Percentiles rank a stretch among this genome's conserved stretches.
These are phyloP conservation scores for Lizonia empirigonia DNA, from an alignment of 2,329 filamentous ascomycete genomes.

Conservation along the genomic window DNA sequence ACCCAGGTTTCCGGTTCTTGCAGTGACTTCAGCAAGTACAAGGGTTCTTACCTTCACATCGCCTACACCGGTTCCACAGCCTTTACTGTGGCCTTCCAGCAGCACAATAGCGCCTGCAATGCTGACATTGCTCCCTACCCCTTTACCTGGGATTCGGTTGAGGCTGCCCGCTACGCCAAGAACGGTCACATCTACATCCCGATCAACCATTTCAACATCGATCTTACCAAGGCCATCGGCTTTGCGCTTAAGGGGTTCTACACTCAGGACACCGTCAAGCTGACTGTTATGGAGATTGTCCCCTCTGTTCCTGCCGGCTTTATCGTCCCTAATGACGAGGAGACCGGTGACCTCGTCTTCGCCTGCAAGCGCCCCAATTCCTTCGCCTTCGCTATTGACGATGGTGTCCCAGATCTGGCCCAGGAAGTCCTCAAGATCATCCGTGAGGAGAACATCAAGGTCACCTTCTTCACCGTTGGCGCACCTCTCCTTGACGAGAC, in stretches of 20 bases:
- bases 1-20: conserved; percentile 63
- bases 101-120: conserved; percentile 68
- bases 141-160: conserved; percentile 70
- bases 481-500: conserved; percentile 62
- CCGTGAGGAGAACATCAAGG: conserved; percentile 65
- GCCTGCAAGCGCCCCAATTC: conserved; percentile 70
- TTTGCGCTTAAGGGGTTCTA: conserved; percentile 70
- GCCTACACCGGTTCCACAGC: conserved; percentile 65
- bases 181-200: conserved; percentile 68
- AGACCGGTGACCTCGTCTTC: conserved; percentile 66
- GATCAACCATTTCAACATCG: conserved; percentile 68
- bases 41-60: conserved; percentile 67
- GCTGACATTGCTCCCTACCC: conserved; percentile 63
- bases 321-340: conserved; percentile 63
- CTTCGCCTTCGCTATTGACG: conserved; percentile 75
- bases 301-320: conserved; percentile 58
- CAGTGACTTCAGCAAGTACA: conserved; percentile 61
- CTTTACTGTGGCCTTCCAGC: conserved; percentile 69
- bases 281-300: conserved; percentile 67
- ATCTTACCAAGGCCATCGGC: conserved; percentile 62
- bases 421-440: conserved; percentile 67
- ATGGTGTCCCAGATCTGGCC: conserved; percentile 65
- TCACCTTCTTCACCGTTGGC: conserved; percentile 75
- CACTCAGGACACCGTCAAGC: conserved; percentile 54
- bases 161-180: conserved; percentile 65